Evolutionary conservation across 192 early-diverging fungal genomes (phyloP).

Genomic region (Geranomyces michiganensis): DNA sequence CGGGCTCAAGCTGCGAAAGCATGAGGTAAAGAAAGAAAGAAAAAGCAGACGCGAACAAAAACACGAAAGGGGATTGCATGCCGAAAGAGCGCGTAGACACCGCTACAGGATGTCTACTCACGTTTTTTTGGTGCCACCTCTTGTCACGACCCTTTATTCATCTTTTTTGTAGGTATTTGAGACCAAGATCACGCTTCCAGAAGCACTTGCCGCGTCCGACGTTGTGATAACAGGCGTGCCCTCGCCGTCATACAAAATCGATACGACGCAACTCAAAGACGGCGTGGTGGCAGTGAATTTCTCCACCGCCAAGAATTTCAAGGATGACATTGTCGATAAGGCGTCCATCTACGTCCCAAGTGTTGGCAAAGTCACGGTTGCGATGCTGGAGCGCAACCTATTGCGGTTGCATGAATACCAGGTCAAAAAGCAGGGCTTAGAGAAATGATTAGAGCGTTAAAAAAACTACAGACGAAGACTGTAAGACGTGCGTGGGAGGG

Average conservation of each 20-base stretch:
- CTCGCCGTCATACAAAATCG: slow-evolving; percentile 81
- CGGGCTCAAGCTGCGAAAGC: slow-evolving; percentile 47
- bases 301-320: slow-evolving; percentile 93
- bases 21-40: slow-evolving; percentile 39
- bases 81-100: no score
- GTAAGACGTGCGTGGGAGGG: no score
- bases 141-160: not conserved
- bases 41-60: no score
- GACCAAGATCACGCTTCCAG: slow-evolving; percentile 70
- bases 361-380: slow-evolving; percentile 98
- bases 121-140: no score
- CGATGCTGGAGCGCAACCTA: slow-evolving; percentile 97
- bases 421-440: slow-evolving; percentile 11
- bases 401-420: slow-evolving; percentile 69
- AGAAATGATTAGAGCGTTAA: not conserved
- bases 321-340: slow-evolving; percentile 88
- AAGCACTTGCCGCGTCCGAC: slow-evolving; percentile 84
- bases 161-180: slow-evolving; percentile 62
- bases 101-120: no score
- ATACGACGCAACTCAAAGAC: slow-evolving; percentile 85
- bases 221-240: slow-evolving; percentile 99
- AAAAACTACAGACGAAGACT: not conserved
- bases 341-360: slow-evolving; percentile 95
- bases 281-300: slow-evolving; percentile 98
- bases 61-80: no score